Evolutionary conservation across 2,329 filamentous ascomycete species (phyloP).

Genomic region (Nectriaceae sp.): DNA sequence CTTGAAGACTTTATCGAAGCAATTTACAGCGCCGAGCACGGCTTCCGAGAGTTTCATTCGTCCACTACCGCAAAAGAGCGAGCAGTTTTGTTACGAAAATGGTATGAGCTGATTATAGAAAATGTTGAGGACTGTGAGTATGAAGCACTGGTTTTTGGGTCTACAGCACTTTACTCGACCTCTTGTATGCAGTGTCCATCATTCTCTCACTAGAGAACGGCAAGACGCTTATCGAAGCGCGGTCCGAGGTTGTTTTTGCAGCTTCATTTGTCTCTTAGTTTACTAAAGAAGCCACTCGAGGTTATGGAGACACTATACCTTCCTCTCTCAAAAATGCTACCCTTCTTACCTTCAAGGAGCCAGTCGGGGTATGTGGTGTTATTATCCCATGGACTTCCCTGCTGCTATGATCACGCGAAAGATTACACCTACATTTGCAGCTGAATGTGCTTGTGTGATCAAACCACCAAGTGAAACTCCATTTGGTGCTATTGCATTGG

Average conservation of each 20-base stretch:
- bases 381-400: too few species aligned
- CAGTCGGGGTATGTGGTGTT: constrained; percentile 24
- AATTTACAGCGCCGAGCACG: not conserved
- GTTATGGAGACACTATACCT: constrained; percentile 59
- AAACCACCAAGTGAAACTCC: constrained; percentile 71
- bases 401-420: too few species aligned
- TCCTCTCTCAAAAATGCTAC: constrained; percentile 62
- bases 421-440: constrained; percentile 58
- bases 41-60: not conserved
- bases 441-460: constrained; percentile 71
- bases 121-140: constrained; percentile 15
- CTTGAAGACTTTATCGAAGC: not conserved
- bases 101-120: not conserved
- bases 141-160: too few species aligned
- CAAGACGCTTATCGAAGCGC: constrained; percentile 53
- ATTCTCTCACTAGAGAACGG: constrained; percentile 49
- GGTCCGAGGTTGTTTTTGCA: constrained; percentile 54
- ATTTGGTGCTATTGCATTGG: constrained; percentile 67
- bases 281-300: constrained; percentile 45
- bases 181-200: too few species aligned
- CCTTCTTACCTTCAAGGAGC: constrained; percentile 66
- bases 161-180: too few species aligned
- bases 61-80: not conserved
- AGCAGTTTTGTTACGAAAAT: not conserved
- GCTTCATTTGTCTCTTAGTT: constrained; percentile 56